A percentile compares a stretch with the other conserved stretches of the same genome.
phyloP scores from a whole-genome alignment of 2,329 filamentous ascomycete genomes.

The Neofusicoccum kwambonambiense region DNA sequence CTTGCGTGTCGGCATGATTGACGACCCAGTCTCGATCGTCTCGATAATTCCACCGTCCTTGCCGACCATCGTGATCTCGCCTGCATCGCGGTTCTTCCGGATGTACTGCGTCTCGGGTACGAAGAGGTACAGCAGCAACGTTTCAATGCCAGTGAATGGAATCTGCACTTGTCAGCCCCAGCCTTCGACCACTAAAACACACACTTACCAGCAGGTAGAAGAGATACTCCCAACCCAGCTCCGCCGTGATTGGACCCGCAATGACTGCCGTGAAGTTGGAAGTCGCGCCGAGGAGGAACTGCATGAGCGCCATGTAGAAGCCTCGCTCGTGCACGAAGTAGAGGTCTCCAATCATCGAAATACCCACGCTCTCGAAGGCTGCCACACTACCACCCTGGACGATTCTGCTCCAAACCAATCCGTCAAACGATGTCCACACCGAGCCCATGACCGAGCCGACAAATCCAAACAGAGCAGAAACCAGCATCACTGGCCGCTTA shows the following conservation, averaged over 20 bases:
- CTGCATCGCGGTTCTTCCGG: slow-evolving; percentile 31
- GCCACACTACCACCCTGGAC: slow-evolving; percentile 40
- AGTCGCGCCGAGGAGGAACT: slow-evolving; percentile 30
- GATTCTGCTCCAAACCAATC: slow-evolving; percentile 46
- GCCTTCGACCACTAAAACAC: slow-evolving; percentile 25
- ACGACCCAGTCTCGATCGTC: slow-evolving; percentile 1
- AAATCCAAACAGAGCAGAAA: slow-evolving; percentile 34
- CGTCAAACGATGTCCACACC: slow-evolving; percentile 48
- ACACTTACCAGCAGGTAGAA: slow-evolving; percentile 45
- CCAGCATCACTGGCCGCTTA: slow-evolving; percentile 46
- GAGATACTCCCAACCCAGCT: slow-evolving; percentile 50
- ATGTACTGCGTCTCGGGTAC: slow-evolving; percentile 55
- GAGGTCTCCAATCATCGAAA: slow-evolving; percentile 46
- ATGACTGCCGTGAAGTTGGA: slow-evolving; percentile 11
- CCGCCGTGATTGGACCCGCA: slow-evolving; percentile 3
- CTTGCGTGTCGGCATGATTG: slow-evolving; percentile 27
- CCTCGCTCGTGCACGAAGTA: slow-evolving; percentile 52
- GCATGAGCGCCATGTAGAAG: slow-evolving; percentile 48
- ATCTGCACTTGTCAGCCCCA: slow-evolving; percentile 35
- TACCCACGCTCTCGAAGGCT: slow-evolving; percentile 38
- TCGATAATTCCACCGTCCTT: slow-evolving; percentile 7
- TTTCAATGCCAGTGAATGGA: slow-evolving; percentile 39
- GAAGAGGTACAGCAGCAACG: slow-evolving; percentile 48
- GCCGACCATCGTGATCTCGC: neutral
- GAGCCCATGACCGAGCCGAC: slow-evolving; percentile 35